A percentile compares a stretch with the other conserved stretches of the same genome.
Conservation (phyloP, 257 asterid genomes). For the Plantago elongata region DNA sequence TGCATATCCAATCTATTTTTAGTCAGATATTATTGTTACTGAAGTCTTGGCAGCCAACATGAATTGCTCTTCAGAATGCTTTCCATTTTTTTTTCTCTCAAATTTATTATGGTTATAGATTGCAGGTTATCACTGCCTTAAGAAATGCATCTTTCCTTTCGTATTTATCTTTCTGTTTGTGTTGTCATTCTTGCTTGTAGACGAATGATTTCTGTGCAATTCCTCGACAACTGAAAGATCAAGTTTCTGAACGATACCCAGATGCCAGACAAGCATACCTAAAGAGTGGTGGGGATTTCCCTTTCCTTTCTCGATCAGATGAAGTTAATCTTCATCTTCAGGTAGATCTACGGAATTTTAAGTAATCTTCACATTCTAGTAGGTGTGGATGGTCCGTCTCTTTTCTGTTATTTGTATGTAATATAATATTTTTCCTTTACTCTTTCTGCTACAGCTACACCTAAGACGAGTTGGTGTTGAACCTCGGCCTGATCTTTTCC, state of each 20-base stretch:
- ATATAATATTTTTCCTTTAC: background rate
- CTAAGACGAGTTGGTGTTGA: slow-evolving; percentile 85
- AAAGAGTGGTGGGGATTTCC: slow-evolving; percentile 92
- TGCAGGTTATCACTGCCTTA: background rate
- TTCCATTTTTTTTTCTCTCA: slow-evolving; percentile 4
- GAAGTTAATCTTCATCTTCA: slow-evolving; percentile 98
- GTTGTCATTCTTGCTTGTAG: slow-evolving; percentile 38
- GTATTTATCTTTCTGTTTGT: background rate
- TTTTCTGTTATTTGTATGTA: background rate
- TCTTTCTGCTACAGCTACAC: slow-evolving; percentile 58
- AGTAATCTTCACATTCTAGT: background rate
- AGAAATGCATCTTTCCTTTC: slow-evolving; percentile 14
- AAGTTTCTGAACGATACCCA: slow-evolving; percentile 84
- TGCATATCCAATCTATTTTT: too few species aligned
- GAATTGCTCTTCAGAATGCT: background rate
- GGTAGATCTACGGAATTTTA: slow-evolving; percentile 35
- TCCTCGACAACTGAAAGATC: slow-evolving; percentile 83
- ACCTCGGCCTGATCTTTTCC: slow-evolving; percentile 54
- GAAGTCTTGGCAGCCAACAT: background rate
- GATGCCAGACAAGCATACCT: slow-evolving; percentile 85
- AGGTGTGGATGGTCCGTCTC: too few species aligned
- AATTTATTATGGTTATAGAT: background rate
- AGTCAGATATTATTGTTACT: too few species aligned
- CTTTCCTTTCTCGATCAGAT: slow-evolving; percentile 91
- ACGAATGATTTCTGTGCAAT: slow-evolving; percentile 86